Base-by-base conservation (phyloP, 768 basidiomycete genomes). In the Pholiota molesta region DNA sequence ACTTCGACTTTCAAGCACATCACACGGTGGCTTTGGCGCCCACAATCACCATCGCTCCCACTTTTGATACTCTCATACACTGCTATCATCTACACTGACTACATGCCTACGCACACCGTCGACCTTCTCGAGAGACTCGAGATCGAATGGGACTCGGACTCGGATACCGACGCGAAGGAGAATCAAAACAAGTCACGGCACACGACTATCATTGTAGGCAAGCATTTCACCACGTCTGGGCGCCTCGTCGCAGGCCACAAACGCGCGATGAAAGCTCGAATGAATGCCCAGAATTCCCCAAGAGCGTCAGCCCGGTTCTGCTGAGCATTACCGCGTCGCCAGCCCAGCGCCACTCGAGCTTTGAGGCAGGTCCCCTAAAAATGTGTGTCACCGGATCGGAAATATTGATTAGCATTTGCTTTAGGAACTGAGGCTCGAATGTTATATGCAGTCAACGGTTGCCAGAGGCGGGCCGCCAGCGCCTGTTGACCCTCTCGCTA, bases 371-470 rank as follows among this genome's bases (percentile, higher is more conserved):
- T 71, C 21, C 39, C 37, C 23, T 55, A 33, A 23, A 56, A 37
- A 49, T 55, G 47, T 21, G 40, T 19, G 42, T 13, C 47, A 29
- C 29, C 19, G n/a, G 39, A 35, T 39, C 42, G 8, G 7, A 19
- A 19, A 59, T 21, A 35, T 23, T 57, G 35, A 55, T 62, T 31
- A 14, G 42, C 31, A 31, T 10, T 59, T 35, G 21, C 19, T 58
- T 29, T 54, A 75, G 74, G 72, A 75, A 68, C 65, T 75, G 47
- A 69, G 73, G 40, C 31, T 72, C 16, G 74, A 74, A 56, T 73
- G 73, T 21, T 76, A 76, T 58, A 55, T 62, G 6, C 73, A 73
- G 57, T 72, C 71, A 17, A 21, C 47, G 4, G 47, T 72, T 14
- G 72, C 73, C 5, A 68, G 66, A 51, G 71, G 73, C 26, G 55